phyloP scores from a whole-genome alignment of 108 stramenopile genomes.

The Skeletonema potamos region DNA sequence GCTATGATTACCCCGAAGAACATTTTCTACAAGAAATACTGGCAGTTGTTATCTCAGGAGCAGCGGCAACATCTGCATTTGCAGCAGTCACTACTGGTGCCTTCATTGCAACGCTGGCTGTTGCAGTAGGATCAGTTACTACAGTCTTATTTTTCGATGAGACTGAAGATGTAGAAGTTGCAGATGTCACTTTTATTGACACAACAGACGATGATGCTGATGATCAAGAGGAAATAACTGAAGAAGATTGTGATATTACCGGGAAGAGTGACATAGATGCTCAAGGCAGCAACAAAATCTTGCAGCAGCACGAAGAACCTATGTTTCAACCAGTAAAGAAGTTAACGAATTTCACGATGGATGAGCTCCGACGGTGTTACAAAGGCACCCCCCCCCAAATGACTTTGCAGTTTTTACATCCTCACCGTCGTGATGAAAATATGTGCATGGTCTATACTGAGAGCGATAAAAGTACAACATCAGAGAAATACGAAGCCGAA shows the following conservation, averaged over 20 bases:
- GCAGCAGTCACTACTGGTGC: conserved; percentile 12
- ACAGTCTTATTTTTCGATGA: conserved; percentile 9
- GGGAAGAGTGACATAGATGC: not conserved
- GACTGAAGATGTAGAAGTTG: not conserved
- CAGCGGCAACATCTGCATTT: conserved; percentile 33
- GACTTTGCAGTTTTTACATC: not conserved
- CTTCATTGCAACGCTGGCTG: conserved; percentile 23
- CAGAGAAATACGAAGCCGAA: not conserved
- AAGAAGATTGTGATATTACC: conserved; percentile 18
- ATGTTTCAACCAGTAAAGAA: not conserved
- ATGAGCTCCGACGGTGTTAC: conserved; percentile 29
- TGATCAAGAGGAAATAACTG: not conserved
- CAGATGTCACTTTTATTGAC: conserved; percentile 8
- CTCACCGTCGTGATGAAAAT: not conserved
- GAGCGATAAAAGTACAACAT: not conserved
- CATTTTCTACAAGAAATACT: conserved; percentile 21
- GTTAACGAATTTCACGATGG: conserved; percentile 8
- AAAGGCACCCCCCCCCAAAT: conserved; percentile 15
- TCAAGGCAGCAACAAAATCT: not conserved
- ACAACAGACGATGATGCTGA: not conserved
- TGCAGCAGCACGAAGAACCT: not conserved
- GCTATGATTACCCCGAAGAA: not conserved
- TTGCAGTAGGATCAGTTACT: conserved; percentile 17
- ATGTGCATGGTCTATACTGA: conserved; percentile 11
- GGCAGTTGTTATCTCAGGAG: conserved; percentile 20